Percentiles rank a stretch among this genome's conserved stretches.
phyloP scores from a whole-genome alignment of 2,329 filamentous ascomycete species.

The Boeremia exigua region DNA sequence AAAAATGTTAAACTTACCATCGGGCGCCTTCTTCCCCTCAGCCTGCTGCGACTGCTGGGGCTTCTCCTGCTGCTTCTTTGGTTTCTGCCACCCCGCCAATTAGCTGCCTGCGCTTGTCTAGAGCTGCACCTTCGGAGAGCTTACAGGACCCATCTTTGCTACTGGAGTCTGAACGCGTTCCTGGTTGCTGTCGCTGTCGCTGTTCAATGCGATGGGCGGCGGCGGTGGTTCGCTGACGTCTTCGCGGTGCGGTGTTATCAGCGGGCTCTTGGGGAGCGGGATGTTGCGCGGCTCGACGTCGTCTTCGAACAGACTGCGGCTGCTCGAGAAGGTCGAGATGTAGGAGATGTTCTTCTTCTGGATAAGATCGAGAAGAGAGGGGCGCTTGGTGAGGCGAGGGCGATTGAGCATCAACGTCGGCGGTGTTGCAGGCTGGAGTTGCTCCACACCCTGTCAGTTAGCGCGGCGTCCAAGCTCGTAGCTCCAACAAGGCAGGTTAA shows the following conservation, averaged over 20 bases:
- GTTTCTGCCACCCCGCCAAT: conserved; percentile 38
- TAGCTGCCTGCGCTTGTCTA: conserved; percentile 28
- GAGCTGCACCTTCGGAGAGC: conserved; percentile 15
- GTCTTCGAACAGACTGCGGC: conserved; percentile 28
- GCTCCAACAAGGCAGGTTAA: neutral
- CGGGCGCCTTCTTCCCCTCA: conserved; percentile 57
- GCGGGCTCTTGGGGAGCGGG: conserved; percentile 46
- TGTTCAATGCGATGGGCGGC: conserved; percentile 31
- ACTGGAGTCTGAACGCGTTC: conserved; percentile 15
- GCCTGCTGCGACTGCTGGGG: conserved; percentile 46
- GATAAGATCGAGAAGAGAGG: conserved; percentile 69
- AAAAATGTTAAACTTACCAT: conserved; percentile 5
- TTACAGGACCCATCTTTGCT: conserved; percentile 50
- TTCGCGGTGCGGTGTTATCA: conserved; percentile 38
- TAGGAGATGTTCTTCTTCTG: conserved; percentile 56
- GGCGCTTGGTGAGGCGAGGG: conserved; percentile 64
- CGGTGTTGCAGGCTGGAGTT: conserved; percentile 29
- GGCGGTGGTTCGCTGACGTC: conserved; percentile 29
- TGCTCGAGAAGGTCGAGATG: conserved; percentile 47
- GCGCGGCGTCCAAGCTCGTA: conserved; percentile 11
- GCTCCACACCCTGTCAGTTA: conserved; percentile 16
- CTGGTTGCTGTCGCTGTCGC: conserved; percentile 25
- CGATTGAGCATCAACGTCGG: conserved; percentile 59
- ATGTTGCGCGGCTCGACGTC: conserved; percentile 38
- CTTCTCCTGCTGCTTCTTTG: conserved; percentile 47